phyloP scores from a whole-genome alignment of 441 rosid genomes.

The Adansonia rubrostipa region DNA sequence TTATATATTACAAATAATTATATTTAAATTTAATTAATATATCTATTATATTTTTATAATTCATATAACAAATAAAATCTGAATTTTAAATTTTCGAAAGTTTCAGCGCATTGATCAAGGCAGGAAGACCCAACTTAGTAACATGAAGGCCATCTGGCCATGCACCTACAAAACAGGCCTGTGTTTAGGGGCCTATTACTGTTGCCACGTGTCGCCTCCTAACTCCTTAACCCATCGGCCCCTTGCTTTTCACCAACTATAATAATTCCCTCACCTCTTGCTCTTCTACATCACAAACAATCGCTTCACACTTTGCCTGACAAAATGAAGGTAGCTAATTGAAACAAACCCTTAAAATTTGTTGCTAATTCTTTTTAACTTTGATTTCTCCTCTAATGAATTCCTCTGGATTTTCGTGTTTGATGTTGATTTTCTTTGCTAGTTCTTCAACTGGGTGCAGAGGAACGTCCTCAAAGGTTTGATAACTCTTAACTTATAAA shows the following conservation, averaged over 20 bases:
- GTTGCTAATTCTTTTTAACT: neutral
- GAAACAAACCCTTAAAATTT: neutral
- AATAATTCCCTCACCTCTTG: neutral
- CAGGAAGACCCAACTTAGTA: slow-evolving; percentile 50
- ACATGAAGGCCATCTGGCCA: slow-evolving; percentile 37
- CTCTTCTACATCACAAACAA: slow-evolving; percentile 5
- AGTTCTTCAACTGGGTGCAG: slow-evolving; percentile 49
- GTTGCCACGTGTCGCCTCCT: slow-evolving; percentile 38
- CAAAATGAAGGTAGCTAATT: slow-evolving; percentile 56
- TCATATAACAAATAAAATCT: too few relatives aligned
- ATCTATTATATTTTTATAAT: too few relatives aligned
- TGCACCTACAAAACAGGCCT: slow-evolving; percentile 37
- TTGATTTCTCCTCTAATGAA: neutral
- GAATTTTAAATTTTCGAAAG: too few relatives aligned
- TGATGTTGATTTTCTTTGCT: slow-evolving; percentile 25
- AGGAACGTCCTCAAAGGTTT: slow-evolving; percentile 36
- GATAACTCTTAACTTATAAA: neutral
- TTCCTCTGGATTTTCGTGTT: slow-evolving; percentile 13
- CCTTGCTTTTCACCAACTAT: slow-evolving; percentile 24
- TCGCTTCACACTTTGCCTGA: slow-evolving; percentile 15
- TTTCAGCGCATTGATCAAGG: slow-evolving; percentile 43
- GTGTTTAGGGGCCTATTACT: slow-evolving; percentile 32
- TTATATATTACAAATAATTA: too few relatives aligned
- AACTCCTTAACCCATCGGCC: slow-evolving; percentile 22
- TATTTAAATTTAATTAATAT: too few relatives aligned